These are phyloP conservation scores for Fusarium compactum DNA, from an alignment of 2,329 filamentous ascomycete species.

Conservation along the genomic window DNA sequence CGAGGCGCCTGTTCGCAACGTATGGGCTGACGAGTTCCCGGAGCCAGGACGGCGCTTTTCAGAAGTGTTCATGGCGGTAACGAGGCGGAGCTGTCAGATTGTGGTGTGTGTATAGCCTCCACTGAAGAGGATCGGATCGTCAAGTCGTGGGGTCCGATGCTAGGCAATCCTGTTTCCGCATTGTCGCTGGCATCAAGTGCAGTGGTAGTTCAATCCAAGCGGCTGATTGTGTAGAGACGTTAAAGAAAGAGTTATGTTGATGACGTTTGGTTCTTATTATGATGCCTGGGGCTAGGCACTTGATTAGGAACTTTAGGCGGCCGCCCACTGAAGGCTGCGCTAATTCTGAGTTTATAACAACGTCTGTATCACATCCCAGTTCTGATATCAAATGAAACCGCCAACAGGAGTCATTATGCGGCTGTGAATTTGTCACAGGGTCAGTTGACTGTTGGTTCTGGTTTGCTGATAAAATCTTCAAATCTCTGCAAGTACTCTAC, in stretches of 20 bases:
- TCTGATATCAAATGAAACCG: slow-evolving; percentile 5
- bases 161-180: slow-evolving; percentile 48
- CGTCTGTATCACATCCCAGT: slow-evolving; percentile 5
- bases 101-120: slow-evolving; percentile 26
- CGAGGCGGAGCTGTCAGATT: slow-evolving; percentile 20
- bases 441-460: neutral
- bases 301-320: slow-evolving; percentile 19
- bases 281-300: slow-evolving; percentile 37
- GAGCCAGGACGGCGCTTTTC: slow-evolving; percentile 59
- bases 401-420: neutral
- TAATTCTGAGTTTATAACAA: slow-evolving; percentile 16
- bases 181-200: slow-evolving; percentile 45
- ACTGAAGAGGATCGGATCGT: slow-evolving; percentile 41
- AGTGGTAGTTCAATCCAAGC: slow-evolving; percentile 8
- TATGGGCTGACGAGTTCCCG: slow-evolving; percentile 44
- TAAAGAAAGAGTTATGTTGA: slow-evolving; percentile 17
- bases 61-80: slow-evolving; percentile 54
- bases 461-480: neutral
- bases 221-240: neutral
- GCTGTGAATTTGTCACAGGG: neutral
- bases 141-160: slow-evolving; percentile 47
- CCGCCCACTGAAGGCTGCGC: slow-evolving; percentile 34
- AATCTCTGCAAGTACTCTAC: neutral
- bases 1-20: slow-evolving; percentile 42
- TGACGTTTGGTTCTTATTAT: slow-evolving; percentile 30